phyloP scores from a whole-genome alignment of 139 green algal genomes.

The Closterium sp. region DNA sequence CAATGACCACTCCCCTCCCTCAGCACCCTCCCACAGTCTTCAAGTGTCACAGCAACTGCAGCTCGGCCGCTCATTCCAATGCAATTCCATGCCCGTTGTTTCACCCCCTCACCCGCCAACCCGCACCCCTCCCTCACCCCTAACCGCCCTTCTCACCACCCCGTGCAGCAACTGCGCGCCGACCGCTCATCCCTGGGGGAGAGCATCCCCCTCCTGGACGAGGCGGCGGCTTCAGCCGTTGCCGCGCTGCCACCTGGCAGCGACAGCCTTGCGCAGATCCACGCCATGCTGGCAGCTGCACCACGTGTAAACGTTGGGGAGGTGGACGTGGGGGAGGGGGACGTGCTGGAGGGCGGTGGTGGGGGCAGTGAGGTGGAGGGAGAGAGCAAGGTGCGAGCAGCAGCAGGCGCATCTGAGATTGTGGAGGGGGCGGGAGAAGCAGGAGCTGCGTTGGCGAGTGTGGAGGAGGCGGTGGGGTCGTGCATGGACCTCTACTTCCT shows the following conservation, averaged over 20 bases:
- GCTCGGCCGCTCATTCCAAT: too few relatives aligned
- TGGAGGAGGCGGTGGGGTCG: neutral
- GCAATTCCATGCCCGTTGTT: too few relatives aligned
- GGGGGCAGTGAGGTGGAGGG: neutral
- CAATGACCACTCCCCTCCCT: too few relatives aligned
- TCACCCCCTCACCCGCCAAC: too few relatives aligned
- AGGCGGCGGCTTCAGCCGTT: neutral
- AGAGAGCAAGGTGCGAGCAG: neutral
- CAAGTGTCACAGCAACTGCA: too few relatives aligned
- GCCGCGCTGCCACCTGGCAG: neutral
- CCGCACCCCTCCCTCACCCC: neutral
- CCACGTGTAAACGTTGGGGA: neutral
- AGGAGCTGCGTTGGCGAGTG: neutral
- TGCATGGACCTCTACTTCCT: neutral
- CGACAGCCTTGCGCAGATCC: neutral
- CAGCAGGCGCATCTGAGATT: neutral
- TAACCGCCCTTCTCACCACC: neutral
- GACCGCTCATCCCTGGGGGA: neutral
- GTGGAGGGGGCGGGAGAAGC: neutral
- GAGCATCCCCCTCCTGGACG: neutral
- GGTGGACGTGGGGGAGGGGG: neutral
- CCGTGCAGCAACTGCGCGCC: neutral
- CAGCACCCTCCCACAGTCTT: too few relatives aligned
- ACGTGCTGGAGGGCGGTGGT: neutral
- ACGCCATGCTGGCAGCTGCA: neutral